Evolutionary conservation across 345 rosid genomes (phyloP), one percentile per base, ranked within the genome.

Genomic region (Euphorbia pulcherrima): DNA sequence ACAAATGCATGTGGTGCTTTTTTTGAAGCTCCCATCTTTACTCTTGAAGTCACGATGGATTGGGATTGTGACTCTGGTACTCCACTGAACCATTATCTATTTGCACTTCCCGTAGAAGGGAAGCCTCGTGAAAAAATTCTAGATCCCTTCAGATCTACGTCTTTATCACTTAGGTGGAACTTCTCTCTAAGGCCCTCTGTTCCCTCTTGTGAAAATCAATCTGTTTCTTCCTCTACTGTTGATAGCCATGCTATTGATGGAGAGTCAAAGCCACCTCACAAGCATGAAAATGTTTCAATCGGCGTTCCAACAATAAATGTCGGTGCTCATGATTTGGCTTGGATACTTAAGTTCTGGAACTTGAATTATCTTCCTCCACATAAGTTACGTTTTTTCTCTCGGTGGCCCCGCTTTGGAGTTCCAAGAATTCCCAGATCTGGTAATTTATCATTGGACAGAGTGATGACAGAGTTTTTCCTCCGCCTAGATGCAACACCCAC

Each of bases 261-360:
- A 65, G 63, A 66, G 72, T 74, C 71, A 35, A 81, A 74, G 53
- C 71, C 82, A 67, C 80, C 75, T 47, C 56, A 23, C 74, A 81
- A 80, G 70, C 65, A 79, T 57, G 94, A 84, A 73, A 83, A 76
- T 68, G 54, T 53, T 21, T 74, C 78, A 28, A 35, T 62, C 68
- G 77, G 60, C 53, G 81, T 85, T 59, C 96, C 97, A 51, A 84
- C 82, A 56, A 53, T 91, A 75, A 91, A 82, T 77, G 62, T 92
- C 57, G 97, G 99, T 77, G 92, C 99, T 71, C 97, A 91, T 89
- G 99, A 94, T 83, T 73, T 94, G 64, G 97, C 97, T 20, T 94
- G 99, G 99, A 62, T 91, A 60, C 56, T 72, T 44, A 91, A 83
- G 85, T 91, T 94, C 72, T 89, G 96, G 92, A 82, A 68, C 65